Evolutionary conservation across 2,329 filamentous ascomycete species (phyloP).

Genomic region (Hypoxylon sp.): DNA sequence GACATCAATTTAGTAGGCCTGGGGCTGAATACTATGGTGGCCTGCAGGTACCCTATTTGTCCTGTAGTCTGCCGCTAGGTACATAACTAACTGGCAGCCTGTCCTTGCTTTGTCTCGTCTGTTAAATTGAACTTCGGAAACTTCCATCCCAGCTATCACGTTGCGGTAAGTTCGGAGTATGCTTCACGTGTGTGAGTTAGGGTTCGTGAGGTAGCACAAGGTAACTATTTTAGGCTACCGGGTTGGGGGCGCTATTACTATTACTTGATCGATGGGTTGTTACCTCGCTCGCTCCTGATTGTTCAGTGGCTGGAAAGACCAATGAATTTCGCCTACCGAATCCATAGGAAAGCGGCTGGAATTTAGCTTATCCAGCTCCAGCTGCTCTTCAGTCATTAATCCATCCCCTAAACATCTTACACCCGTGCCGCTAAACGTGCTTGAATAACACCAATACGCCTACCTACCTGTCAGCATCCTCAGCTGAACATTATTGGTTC

Average conservation of each 20-base stretch:
- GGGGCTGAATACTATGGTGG: too few relatives aligned
- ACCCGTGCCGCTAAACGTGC: too few relatives aligned
- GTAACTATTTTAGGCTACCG: conserved; percentile 26
- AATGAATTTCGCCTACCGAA: background rate
- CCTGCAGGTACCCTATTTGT: conserved; percentile 1
- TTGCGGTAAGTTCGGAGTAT: conserved; percentile 3
- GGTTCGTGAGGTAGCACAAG: conserved; percentile 2
- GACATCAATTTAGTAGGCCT: too few relatives aligned
- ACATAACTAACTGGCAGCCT: too few relatives aligned
- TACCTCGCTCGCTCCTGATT: background rate
- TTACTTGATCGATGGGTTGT: too few relatives aligned
- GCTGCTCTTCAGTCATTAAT: too few relatives aligned
- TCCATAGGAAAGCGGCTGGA: conserved; percentile 17
- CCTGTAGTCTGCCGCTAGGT: conserved; percentile 18
- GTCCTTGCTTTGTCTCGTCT: too few relatives aligned
- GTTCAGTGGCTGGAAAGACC: conserved; percentile 16
- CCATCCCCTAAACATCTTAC: too few relatives aligned
- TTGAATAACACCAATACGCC: too few relatives aligned
- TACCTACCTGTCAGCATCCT: conserved; percentile 25
- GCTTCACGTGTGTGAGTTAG: too few relatives aligned
- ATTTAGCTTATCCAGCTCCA: too few relatives aligned
- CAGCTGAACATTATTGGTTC: conserved; percentile 3
- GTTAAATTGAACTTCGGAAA: conserved; percentile 5
- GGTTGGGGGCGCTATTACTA: conserved; percentile 12
- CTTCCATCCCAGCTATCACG: background rate